Conservation (phyloP, 345 rosid genomes). For the Syzygium aqueum region DNA sequence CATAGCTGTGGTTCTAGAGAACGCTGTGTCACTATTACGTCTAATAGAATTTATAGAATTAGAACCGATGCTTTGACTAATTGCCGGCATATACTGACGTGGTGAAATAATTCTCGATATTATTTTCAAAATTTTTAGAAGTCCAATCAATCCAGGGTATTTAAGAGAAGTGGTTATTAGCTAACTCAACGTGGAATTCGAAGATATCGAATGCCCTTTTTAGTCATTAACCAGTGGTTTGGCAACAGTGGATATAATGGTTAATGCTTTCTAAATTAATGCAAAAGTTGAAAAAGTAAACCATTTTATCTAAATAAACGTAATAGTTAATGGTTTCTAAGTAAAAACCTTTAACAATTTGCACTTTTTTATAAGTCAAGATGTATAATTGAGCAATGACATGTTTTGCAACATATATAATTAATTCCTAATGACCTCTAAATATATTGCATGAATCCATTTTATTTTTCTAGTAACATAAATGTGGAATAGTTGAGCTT, state of each 20-base stretch:
- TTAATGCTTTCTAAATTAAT: no score
- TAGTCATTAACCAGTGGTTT: background rate
- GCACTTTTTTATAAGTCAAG: background rate
- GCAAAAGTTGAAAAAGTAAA: background rate
- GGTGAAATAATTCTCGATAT: background rate
- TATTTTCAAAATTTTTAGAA: background rate
- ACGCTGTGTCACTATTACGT: constrained; percentile 6
- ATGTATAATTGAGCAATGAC: background rate
- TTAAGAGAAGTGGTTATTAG: background rate
- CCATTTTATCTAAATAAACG: background rate
- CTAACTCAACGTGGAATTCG: background rate
- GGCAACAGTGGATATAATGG: background rate
- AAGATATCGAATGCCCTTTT: background rate
- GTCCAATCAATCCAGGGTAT: background rate
- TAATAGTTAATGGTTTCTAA: background rate
- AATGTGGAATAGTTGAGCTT: background rate
- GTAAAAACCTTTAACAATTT: background rate
- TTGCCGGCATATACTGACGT: background rate
- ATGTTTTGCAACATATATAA: background rate
- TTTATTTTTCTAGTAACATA: no score
- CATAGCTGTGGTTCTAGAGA: background rate
- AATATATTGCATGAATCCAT: background rate
- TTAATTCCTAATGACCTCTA: background rate
- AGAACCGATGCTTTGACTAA: constrained; percentile 13
- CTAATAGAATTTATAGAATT: constrained; percentile 73